Evolutionary conservation across 768 basidiomycete genomes (phyloP).

Genomic region (Leccinum olivaceopallidum): DNA sequence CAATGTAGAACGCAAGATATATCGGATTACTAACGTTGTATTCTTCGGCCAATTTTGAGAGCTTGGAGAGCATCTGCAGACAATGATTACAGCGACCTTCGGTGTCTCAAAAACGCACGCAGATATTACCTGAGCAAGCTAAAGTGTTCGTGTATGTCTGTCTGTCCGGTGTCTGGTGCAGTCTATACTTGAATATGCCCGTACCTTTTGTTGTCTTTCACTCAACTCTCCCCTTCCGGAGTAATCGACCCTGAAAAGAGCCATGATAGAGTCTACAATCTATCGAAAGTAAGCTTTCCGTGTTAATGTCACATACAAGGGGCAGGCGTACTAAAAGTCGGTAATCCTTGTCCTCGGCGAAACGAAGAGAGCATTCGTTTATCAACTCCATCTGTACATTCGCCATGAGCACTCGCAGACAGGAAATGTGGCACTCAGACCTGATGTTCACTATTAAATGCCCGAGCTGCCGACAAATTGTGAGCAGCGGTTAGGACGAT

Average conservation of each 20-base stretch:
- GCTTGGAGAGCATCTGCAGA: conserved; percentile 81
- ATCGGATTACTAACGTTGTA: conserved; percentile 58
- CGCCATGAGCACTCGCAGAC: conserved; percentile 8
- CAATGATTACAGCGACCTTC: neutral
- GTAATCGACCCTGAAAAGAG: conserved; percentile 91
- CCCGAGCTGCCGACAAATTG: conserved; percentile 57
- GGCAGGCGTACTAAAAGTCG: conserved; percentile 55
- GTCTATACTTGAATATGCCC: neutral
- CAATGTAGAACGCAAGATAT: neutral
- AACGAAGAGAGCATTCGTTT: conserved; percentile 83
- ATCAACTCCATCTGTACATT: conserved; percentile 79
- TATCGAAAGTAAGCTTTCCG: conserved; percentile 33
- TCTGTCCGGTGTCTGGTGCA: neutral
- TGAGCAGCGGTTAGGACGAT: conserved; percentile 7
- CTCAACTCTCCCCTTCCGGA: conserved; percentile 93
- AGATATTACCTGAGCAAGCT: conserved; percentile 77
- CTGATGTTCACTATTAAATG: conserved; percentile 92
- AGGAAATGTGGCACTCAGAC: conserved; percentile 36
- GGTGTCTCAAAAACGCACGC: neutral
- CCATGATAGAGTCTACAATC: conserved; percentile 98
- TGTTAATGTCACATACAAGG: neutral
- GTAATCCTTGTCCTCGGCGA: conserved; percentile 88
- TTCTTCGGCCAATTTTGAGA: conserved; percentile 91
- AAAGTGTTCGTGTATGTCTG: conserved; percentile 14
- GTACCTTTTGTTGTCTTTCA: conserved; percentile 88